Evolutionary conservation across 2,329 filamentous ascomycete species (phyloP), one percentile per base, ranked within the genome.

Genomic region (Trichoderma gracile): DNA sequence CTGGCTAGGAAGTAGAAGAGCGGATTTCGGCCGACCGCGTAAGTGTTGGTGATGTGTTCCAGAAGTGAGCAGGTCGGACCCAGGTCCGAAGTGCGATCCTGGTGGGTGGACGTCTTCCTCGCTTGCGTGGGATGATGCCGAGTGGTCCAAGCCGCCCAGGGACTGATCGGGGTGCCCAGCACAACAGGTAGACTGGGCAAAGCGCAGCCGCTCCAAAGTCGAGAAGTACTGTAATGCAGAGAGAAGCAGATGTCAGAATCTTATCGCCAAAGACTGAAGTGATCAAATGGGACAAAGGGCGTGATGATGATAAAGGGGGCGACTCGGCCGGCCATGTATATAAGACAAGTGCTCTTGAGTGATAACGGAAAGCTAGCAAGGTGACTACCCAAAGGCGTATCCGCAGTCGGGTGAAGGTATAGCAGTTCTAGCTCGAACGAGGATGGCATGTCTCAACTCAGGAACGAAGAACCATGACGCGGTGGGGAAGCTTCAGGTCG

Each of bases 121-220:
- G 19, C 53, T 56, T 21, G 66, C 60, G 19, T 63, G 63, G 27
- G 66, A 54, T 5, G 65, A 69, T 65, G 65, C 50, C 67, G 75
- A 56, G 71, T 55, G 67, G 57, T 68, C 65, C 25, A 66, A 64
- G 69, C 50, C 57, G 70, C 69, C 61, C 67, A 54, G 69, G 68
- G 68, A 72, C 64, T 66, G 71, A 65, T 65, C 73, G 69, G 55
- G 74, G 70, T 47, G 72, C 69, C 55, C 73, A 72, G 49, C 75
- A 72, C 65, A 54, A 77, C 77, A 73, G 27, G 71, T 67, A 47
- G 70, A 69, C 70, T 87, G 86, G 57, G 84, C 84, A 73, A 92
- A 86, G 70, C 86, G 85, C 65, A 90, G 81, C 65, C 89, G 84
- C 76, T 92, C 89, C 67, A 89, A 81, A 8, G 86, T 88, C 38